Conservation (phyloP, 495 filamentous ascomycete species). For the Aspergillus nanangensis region DNA sequence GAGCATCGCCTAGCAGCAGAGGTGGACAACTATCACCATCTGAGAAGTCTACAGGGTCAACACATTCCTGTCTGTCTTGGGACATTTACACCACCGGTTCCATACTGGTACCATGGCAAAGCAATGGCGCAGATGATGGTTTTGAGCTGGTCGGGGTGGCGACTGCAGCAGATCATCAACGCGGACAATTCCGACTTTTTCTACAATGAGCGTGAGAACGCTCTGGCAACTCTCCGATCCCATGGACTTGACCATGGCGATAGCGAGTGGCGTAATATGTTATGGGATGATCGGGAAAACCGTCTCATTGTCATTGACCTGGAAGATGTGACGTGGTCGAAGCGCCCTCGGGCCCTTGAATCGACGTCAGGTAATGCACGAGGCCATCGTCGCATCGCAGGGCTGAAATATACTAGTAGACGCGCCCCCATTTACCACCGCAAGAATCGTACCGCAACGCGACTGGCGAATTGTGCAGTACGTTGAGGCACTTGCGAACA, state of each 20-base stretch:
- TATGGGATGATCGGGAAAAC: constrained; percentile 12
- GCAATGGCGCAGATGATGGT: constrained; percentile 23
- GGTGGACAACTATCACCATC: constrained; percentile 19
- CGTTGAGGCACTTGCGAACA: neutral
- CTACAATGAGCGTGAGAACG: constrained; percentile 15
- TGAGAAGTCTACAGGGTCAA: constrained; percentile 15
- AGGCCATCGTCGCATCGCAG: neutral
- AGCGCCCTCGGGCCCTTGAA: constrained; percentile 7
- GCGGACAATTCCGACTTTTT: constrained; percentile 16
- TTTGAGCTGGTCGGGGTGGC: constrained; percentile 18
- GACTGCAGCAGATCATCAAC: constrained; percentile 21
- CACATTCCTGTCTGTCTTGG: constrained; percentile 20
- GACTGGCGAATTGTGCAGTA: neutral
- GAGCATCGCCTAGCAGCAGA: constrained; percentile 20
- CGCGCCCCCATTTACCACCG: neutral
- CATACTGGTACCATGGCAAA: constrained; percentile 24
- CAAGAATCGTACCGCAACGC: neutral
- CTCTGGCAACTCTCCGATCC: constrained; percentile 9
- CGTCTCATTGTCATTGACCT: constrained; percentile 19
- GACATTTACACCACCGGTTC: constrained; percentile 12
- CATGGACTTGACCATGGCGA: constrained; percentile 15
- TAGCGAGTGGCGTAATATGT: constrained; percentile 20
- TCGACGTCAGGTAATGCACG: neutral
- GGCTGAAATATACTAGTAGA: neutral
- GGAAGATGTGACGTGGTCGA: constrained; percentile 18